These are phyloP conservation scores for Byssoonygena ceratinophila DNA, from an alignment of 2,329 filamentous ascomycete species.

Conservation along the genomic window DNA sequence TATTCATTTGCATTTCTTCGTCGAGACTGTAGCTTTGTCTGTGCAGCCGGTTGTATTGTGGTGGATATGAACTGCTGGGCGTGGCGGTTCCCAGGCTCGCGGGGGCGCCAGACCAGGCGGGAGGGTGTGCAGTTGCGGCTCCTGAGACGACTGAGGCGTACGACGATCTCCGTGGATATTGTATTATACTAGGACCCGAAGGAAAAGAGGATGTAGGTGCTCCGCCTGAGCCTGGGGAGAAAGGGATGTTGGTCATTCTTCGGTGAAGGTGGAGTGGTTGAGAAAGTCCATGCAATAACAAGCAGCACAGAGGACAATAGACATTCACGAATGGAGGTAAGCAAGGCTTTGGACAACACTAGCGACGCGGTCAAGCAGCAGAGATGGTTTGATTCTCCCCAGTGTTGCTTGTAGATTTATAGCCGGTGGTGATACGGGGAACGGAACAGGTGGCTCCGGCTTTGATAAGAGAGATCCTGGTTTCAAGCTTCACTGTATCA, in stretches of 20 bases:
- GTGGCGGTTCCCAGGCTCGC: conserved; percentile 24
- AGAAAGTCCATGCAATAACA: not conserved
- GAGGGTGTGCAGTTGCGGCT: conserved; percentile 34
- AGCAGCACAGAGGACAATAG: not conserved
- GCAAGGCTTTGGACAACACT: not conserved
- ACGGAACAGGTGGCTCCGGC: conserved; percentile 3
- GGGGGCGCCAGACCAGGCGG: conserved; percentile 31
- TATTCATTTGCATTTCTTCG: conserved; percentile 40
- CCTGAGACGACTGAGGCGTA: conserved; percentile 53
- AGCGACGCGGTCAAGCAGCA: not conserved
- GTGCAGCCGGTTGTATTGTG: conserved; percentile 26
- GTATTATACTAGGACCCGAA: conserved; percentile 28
- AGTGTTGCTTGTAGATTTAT: not conserved
- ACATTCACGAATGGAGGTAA: not conserved
- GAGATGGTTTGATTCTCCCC: not conserved
- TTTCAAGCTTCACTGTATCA: not conserved
- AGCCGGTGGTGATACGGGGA: not conserved
- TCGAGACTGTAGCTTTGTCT: conserved; percentile 35
- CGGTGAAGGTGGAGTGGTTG: not conserved
- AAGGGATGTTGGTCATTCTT: conserved; percentile 38
- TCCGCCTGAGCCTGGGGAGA: conserved; percentile 34
- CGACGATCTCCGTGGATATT: conserved; percentile 45
- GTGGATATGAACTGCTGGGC: conserved; percentile 28
- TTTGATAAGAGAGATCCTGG: not conserved
- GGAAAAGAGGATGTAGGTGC: conserved; percentile 29